A percentile compares a stretch with the other conserved stretches of the same genome.
Conservation (phyloP, 345 rosid species). For the Arabis alpina region DNA sequence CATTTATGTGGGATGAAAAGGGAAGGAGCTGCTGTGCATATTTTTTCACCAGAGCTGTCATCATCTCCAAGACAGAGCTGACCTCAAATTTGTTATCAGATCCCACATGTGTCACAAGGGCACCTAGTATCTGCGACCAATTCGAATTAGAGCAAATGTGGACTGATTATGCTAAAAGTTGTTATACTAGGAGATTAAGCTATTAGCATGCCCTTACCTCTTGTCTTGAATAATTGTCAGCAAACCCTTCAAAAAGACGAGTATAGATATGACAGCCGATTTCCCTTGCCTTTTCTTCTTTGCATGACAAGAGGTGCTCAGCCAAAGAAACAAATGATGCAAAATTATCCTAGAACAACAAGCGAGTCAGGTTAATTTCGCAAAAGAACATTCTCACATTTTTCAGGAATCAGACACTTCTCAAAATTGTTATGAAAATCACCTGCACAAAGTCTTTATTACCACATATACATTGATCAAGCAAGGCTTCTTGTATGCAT, state of each 20-base stretch:
- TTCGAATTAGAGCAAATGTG: conserved; percentile 26
- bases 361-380: conserved; percentile 24
- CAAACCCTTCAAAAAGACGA: conserved; percentile 70
- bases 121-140: conserved; percentile 70
- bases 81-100: conserved; percentile 73
- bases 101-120: conserved; percentile 84
- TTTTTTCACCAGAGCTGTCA: conserved; percentile 65
- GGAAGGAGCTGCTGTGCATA: conserved; percentile 64
- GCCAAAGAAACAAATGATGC: conserved; percentile 70
- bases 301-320: conserved; percentile 72
- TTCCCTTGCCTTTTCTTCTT: conserved; percentile 78
- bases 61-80: conserved; percentile 70
- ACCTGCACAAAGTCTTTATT: conserved; percentile 76
- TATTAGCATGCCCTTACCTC: conserved; percentile 54
- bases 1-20: conserved; percentile 79
- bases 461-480: conserved; percentile 76
- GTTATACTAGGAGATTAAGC: background rate
- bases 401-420: conserved; percentile 21
- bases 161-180: background rate
- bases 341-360: conserved; percentile 65
- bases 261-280: conserved; percentile 61
- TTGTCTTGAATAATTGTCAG: conserved; percentile 68
- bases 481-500: conserved; percentile 62
- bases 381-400: conserved; percentile 16
- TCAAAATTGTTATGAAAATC: conserved; percentile 5